Conservation (phyloP, 805 yeast species). For the Ogataea parapolymorpha region DNA sequence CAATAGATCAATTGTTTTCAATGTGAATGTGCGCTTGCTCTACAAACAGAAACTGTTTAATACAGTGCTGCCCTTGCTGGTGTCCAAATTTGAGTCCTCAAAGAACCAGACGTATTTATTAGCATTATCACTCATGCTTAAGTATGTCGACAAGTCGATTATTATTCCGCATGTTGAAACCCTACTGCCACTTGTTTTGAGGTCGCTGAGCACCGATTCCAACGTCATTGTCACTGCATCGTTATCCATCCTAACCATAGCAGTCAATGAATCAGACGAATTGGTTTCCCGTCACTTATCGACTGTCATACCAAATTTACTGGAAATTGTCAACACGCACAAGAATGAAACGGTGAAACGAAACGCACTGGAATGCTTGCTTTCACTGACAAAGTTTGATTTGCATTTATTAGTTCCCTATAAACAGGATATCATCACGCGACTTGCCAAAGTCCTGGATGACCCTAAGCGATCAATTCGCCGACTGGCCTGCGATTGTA, state of each 20-base stretch:
- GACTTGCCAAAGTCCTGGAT: conserved; percentile 54
- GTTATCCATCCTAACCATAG: conserved; percentile 24
- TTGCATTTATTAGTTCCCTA: conserved; percentile 47
- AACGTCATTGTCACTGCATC: conserved; percentile 25
- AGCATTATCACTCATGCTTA: conserved; percentile 64
- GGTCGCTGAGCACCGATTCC: conserved; percentile 42
- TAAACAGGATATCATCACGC: conserved; percentile 45
- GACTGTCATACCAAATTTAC: conserved; percentile 53
- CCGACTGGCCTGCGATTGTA: conserved; percentile 69
- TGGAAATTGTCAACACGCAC: conserved; percentile 33
- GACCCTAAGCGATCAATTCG: conserved; percentile 75
- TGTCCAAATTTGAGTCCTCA: conserved; percentile 39
- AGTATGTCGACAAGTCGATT: conserved; percentile 59
- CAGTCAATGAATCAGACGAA: conserved; percentile 52
- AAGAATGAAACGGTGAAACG: conserved; percentile 46
- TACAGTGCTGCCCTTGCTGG: conserved; percentile 52
- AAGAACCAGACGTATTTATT: conserved; percentile 49
- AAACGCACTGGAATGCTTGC: conserved; percentile 56
- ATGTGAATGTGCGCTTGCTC: conserved; percentile 59
- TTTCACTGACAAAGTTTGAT: conserved; percentile 43
- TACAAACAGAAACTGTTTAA: conserved; percentile 81
- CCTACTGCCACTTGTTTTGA: conserved; percentile 69
- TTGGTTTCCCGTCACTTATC: conserved; percentile 52
- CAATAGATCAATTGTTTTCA: conserved; percentile 35
- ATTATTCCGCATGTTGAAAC: conserved; percentile 60